A percentile compares a stretch with the other conserved stretches of the same genome.
Conservation (phyloP, 805 yeast genomes). For the Tanozyma kutaoensis region DNA sequence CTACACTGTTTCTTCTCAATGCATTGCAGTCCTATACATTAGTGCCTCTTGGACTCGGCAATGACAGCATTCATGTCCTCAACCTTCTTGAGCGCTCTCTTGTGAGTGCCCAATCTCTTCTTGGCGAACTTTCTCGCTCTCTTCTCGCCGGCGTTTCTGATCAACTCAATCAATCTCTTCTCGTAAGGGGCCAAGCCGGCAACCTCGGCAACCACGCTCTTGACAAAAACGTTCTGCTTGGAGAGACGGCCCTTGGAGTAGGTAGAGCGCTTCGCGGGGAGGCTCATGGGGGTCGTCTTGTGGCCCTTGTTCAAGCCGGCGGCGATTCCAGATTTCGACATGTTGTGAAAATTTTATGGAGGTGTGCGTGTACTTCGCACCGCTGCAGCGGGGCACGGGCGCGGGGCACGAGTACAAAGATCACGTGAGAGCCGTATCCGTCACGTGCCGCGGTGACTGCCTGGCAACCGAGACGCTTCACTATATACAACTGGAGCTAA, state of each 20-base stretch:
- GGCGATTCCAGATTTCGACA: slow-evolving; percentile 53
- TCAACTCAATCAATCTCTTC: slow-evolving; percentile 97
- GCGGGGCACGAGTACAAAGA: too few species aligned
- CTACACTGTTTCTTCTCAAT: too few species aligned
- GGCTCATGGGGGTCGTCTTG: slow-evolving; percentile 78
- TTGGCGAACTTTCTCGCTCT: slow-evolving; percentile 99
- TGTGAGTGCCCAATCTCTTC: slow-evolving; percentile 99
- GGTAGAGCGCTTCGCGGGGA: slow-evolving; percentile 62
- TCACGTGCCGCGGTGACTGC: too few species aligned
- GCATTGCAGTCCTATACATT: too few species aligned
- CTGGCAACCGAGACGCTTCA: too few species aligned
- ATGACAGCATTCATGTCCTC: slow-evolving; percentile 96
- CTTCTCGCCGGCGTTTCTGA: slow-evolving; percentile 99
- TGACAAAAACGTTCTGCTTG: slow-evolving; percentile 92
- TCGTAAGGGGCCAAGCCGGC: slow-evolving; percentile 99
- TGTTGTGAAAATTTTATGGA: too few species aligned
- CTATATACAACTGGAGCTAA: too few species aligned
- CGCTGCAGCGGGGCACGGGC: too few species aligned
- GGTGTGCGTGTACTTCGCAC: too few species aligned
- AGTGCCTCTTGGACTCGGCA: slow-evolving; percentile 94
- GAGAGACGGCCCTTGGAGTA: slow-evolving; percentile 95
- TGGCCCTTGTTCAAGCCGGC: slow-evolving; percentile 99
- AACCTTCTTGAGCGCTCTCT: slow-evolving; percentile 99
- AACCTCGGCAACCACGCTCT: slow-evolving; percentile 92
- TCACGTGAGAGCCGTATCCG: too few species aligned